Evolutionary conservation across 805 yeast genomes (phyloP), one percentile per base, ranked within the genome.

Genomic region (Millerago galiae): DNA sequence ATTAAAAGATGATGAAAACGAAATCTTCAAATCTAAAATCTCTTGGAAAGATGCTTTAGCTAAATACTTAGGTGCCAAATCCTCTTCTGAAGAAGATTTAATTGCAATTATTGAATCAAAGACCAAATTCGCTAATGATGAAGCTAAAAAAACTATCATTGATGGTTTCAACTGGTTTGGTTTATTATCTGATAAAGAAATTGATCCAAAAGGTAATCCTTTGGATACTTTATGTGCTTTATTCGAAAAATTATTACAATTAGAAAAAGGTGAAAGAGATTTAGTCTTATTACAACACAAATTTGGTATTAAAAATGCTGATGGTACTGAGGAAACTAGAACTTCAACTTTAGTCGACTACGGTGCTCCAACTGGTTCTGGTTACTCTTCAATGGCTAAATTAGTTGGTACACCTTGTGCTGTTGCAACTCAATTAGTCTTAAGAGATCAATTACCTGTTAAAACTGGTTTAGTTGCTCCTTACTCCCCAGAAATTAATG

Each of bases 341-440:
- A 90, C 98, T 45, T 85, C 97, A 16, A 93, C 99, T 46, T 73
- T 93, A 61, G 91, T 90, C 30, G 96, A 89, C 67, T 87, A 86
- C 67, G 99, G 99, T 71, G 81, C 76, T 54, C 83, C 83, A 56
- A 70, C 77, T 48, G 72, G 74, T 42, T 88, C 90, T 47, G 91
- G 93, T 42, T 93, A 91, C 81, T 83, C 95, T 33, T 90, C 98
- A 29, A 93, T 93, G 99, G 99, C 99, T 53, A 90, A 91, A 65
- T 78, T 87, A 51, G 99, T 93, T 43, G 99, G 99, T 72, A 91
- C 89, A 50, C 99, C 99, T 53, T 91, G 96, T 70, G 96, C 96
- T 42, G 95, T 93, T 63, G 99, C 98, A 26, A 74, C 84, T 46
- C 79, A 79, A 69, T 83, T 85, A 67, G 84, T 93, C 49, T 75